These are phyloP conservation scores for Pseudogymnoascus verrucosus DNA, from an alignment of 2,329 filamentous ascomycete genomes.

Conservation along the genomic window DNA sequence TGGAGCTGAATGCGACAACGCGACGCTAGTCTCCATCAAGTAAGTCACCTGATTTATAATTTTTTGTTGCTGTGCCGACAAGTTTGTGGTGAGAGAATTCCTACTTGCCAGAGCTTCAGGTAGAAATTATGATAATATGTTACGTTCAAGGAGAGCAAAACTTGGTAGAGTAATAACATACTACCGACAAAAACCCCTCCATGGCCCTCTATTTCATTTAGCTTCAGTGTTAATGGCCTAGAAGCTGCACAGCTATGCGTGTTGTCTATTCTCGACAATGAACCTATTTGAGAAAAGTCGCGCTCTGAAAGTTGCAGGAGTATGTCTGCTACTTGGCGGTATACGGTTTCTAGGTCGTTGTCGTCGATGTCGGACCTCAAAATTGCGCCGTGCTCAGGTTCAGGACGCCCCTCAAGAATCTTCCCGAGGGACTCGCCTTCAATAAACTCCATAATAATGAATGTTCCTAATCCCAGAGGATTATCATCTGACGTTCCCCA, in stretches of 20 bases:
- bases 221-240: background rate
- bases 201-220: background rate
- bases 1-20: constrained; percentile 4
- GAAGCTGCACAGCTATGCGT: background rate
- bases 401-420: constrained; percentile 11
- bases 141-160: background rate
- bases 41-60: background rate
- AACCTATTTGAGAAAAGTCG: constrained; percentile 14
- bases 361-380: constrained; percentile 15
- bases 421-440: constrained; percentile 14
- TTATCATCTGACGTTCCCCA: constrained; percentile 26
- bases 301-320: constrained; percentile 15
- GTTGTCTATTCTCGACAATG: constrained; percentile 5
- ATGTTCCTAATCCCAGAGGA: constrained; percentile 23
- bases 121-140: background rate
- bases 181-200: background rate
- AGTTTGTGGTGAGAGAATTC: background rate
- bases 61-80: background rate
- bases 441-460: constrained; percentile 26
- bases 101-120: background rate
- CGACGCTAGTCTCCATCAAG: background rate
- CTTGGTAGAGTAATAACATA: background rate
- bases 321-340: constrained; percentile 15
- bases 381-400: constrained; percentile 10
- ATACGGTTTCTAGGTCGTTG: constrained; percentile 12